A percentile compares a stretch with the other conserved stretches of the same genome.
Conservation (phyloP, 2,329 filamentous ascomycete genomes). For the Sarocladium brachiariae region DNA sequence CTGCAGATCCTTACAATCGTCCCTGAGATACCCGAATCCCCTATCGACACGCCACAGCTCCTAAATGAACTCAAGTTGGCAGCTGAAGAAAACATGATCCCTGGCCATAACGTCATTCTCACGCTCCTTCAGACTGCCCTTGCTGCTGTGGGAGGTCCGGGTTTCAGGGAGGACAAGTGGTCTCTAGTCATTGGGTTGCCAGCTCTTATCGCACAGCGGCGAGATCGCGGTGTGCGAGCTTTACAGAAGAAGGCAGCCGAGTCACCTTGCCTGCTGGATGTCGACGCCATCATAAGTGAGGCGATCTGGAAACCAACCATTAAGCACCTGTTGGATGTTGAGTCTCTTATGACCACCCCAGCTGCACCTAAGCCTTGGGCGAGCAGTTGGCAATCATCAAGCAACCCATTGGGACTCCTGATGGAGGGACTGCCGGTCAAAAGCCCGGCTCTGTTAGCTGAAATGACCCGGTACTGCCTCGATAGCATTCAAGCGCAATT, state of each 20-base stretch:
- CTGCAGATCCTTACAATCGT: constrained; percentile 12
- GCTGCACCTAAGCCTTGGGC: not conserved
- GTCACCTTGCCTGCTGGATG: too few species aligned
- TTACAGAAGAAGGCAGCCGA: not conserved
- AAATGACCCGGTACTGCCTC: constrained; percentile 16
- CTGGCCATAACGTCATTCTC: not conserved
- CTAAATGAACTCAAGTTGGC: too few species aligned
- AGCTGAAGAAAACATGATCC: too few species aligned
- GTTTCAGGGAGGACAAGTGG: not conserved
- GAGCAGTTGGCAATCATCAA: too few species aligned
- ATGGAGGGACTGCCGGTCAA: constrained; percentile 14
- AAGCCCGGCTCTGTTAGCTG: constrained; percentile 10
- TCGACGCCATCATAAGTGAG: not conserved
- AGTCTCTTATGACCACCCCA: constrained; percentile 13
- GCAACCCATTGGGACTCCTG: too few species aligned
- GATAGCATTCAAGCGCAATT: constrained; percentile 15
- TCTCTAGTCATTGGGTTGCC: not conserved
- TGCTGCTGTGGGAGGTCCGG: not conserved
- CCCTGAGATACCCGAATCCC: too few species aligned
- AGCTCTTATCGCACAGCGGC: not conserved
- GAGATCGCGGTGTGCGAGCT: not conserved
- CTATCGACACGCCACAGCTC: too few species aligned
- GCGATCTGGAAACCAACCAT: constrained; percentile 26
- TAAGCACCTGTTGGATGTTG: constrained; percentile 18
- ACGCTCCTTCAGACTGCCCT: not conserved